Base-by-base conservation (phyloP, 2,329 filamentous ascomycete genomes). In the Diaporthe caulivora region DNA sequence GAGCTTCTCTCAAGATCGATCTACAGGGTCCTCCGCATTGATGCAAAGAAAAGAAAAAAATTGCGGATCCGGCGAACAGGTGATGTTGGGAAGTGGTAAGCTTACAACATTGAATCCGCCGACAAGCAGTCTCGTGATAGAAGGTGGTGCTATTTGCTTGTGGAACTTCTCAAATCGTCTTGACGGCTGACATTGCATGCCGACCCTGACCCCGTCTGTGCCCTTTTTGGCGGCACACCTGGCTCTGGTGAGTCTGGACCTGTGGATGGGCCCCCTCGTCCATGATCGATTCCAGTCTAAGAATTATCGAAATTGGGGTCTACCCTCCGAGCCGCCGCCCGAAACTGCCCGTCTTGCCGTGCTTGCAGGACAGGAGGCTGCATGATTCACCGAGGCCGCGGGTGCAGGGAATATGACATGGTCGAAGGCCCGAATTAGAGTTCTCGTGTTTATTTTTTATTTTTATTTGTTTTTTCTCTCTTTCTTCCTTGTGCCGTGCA, bases 361-460 rank as follows among this genome's bases (percentile, higher is more conserved):
- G 31, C 62, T 47, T 62, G n/a, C 58, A 31, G 58, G 58, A 9
- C 40, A 44, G 29, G 31, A 51, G 3, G 24, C 62, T 67, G 47
- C 62, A 67, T 67, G 26, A 67, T 67, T 67, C 62, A 40, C 62
- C 47, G 62, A 29, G 31, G 21, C 15, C 15, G 62, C 62, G n/a
- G 62, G 60, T 65, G 62, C 62, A 67, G 62, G 62, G 62, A 67
- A 67, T 53, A 67, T 67, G 62, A 67, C 62, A 53, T 53, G 62
- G 13, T 29, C 26, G 24, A 53, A 21, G n/a, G 62, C 62, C 31
- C 47, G 47, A 40, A 53, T 67, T 67, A 67, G 47, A 67, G 47
- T 67, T 67, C 62, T 67, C 62, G 62, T 67, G 62, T 67, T 67
- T 40, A 2, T 29, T 34, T 37, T 26, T 21, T 51, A 6, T 65